Evolutionary conservation across 768 basidiomycete species (phyloP), one percentile per base, ranked within the genome.

Genomic region (Suillus subluteus): DNA sequence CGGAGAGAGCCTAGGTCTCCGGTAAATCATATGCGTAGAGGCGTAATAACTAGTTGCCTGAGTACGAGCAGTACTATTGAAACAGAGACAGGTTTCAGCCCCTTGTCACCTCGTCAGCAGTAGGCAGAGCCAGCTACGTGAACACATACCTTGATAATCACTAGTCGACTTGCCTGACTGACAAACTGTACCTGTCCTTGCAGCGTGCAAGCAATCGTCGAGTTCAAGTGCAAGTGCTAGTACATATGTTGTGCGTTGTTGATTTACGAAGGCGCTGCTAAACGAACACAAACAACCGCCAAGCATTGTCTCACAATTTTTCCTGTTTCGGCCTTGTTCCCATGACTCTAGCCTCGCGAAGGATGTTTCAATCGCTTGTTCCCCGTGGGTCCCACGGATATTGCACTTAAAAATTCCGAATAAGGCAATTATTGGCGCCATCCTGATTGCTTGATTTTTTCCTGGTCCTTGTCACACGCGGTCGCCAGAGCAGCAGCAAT

Each of bases 241-340:
- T 18, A 12, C 46, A 13, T 32, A 30, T 35, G 55, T 43, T 76
- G 71, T 62, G 50, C 15, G 16, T 59, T 71, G 59, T 77, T 77
- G 73, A 59, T 69, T 70, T 67, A 26, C 8, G 61, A 63, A 44
- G 62, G 21, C 8, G 0, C 41, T 43, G 64, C 55, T 61, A 75
- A 62, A 71, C 32, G 67, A 30, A 37, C 40, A 21, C 62, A 75
- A 74, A 75, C 62, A 73, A 68, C 48, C 48, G 35, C 43, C 48
- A 13, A n/a, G 58, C 65, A 64, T 68, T 46, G 67, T 62, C 62
- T 35, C 16, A n/a, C 21, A n/a, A 48, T 30, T 44, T 63, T 67
- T 48, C 66, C 62, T 38, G 16, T 62, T 67, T 46, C 32, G 38
- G 63, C 23, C 50, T 58, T 41, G 35, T 63, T 63, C 35, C 55